Evolutionary conservation across 75 land plant species (phyloP).

Genomic region (Pinus taeda): DNA sequence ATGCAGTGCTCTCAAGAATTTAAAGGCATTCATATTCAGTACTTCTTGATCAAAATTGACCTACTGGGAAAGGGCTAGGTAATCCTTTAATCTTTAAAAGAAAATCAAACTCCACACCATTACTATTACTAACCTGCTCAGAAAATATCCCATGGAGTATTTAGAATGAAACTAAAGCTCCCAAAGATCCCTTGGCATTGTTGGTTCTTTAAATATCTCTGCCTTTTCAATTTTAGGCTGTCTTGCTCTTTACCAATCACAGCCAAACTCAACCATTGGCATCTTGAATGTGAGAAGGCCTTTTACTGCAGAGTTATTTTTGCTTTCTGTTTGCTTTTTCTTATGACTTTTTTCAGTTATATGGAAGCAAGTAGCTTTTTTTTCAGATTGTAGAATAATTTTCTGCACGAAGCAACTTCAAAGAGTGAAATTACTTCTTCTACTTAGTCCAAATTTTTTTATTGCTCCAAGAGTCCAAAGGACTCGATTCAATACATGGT

Average conservation of each 20-base stretch:
- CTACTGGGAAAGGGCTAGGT: not conserved
- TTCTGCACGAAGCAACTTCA: not conserved
- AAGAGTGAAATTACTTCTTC: not conserved
- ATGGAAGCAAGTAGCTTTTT: not conserved
- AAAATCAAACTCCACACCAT: not conserved
- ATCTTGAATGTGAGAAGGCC: too few relatives aligned
- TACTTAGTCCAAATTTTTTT: too few relatives aligned
- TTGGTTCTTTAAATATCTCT: not conserved
- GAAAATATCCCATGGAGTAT: not conserved
- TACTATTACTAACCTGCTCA: not conserved
- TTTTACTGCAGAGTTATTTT: too few relatives aligned
- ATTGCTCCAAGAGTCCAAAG: not conserved
- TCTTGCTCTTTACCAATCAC: not conserved
- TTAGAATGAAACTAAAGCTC: not conserved
- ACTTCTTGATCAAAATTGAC: not conserved
- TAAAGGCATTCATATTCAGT: not conserved
- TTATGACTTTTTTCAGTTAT: not conserved
- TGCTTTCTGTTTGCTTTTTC: too few relatives aligned
- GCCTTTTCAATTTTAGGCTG: not conserved
- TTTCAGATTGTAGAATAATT: not conserved
- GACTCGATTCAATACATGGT: not conserved
- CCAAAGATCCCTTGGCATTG: not conserved
- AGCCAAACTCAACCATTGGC: too few relatives aligned
- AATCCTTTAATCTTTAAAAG: not conserved
- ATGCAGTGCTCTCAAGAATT: too few relatives aligned